Percentiles rank a stretch among this genome's conserved stretches.
Evolutionary conservation across 2,329 filamentous ascomycete species (phyloP).

Genomic region (Chrysosporium keratinophilum): DNA sequence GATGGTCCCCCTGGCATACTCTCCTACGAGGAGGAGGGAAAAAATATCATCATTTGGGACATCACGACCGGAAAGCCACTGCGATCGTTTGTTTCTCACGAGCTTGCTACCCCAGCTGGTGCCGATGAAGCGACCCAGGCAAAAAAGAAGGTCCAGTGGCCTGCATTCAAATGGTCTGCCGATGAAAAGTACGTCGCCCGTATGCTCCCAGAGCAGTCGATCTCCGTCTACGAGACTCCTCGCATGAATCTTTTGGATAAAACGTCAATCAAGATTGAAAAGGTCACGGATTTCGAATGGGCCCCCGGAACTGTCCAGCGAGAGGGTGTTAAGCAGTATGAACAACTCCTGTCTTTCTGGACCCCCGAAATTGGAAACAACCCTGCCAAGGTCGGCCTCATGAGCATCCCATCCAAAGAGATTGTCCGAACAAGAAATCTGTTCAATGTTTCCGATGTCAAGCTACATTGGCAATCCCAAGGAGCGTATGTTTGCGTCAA

Average conservation of each 20-base stretch:
- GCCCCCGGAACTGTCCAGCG: conserved; percentile 71
- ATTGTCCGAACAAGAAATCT: conserved; percentile 89
- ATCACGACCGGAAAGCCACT: conserved; percentile 80
- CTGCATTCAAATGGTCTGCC: conserved; percentile 97
- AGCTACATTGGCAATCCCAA: conserved; percentile 97
- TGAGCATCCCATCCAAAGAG: conserved; percentile 92
- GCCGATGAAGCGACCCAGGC: conserved; percentile 51
- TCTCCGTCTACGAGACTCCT: conserved; percentile 82
- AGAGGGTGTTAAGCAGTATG: conserved; percentile 79
- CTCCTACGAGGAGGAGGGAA: conserved; percentile 86
- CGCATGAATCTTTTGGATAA: conserved; percentile 85
- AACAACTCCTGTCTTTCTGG: conserved; percentile 98
- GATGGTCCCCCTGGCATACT: conserved; percentile 79
- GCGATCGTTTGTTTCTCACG: conserved; percentile 85
- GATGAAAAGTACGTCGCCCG: conserved; percentile 96
- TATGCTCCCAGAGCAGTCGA: conserved; percentile 75
- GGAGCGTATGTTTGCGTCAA: conserved; percentile 93
- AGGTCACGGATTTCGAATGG: conserved; percentile 97
- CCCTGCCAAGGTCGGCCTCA: conserved; percentile 90
- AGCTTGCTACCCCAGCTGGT: conserved; percentile 53
- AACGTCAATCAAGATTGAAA: conserved; percentile 89
- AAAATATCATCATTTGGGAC: conserved; percentile 99
- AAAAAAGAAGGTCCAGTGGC: conserved; percentile 95
- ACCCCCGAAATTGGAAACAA: conserved; percentile 97
- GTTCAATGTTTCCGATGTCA: conserved; percentile 95